These are phyloP conservation scores for Coniochaeta sp. DNA, from an alignment of 2,329 filamentous ascomycete species.

Conservation along the genomic window DNA sequence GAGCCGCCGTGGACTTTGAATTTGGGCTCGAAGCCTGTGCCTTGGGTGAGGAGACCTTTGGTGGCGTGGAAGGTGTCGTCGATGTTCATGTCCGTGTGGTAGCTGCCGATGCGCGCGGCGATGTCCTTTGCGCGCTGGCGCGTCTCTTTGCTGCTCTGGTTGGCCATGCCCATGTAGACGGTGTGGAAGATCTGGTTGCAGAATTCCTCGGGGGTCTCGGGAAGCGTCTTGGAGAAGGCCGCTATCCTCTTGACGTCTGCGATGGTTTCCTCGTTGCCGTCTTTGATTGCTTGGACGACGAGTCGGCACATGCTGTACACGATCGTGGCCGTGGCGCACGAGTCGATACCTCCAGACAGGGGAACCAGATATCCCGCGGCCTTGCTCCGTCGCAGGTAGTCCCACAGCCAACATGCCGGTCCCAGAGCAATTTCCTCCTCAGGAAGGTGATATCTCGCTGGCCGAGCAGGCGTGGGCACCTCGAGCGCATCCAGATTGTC, in stretches of 20 bases:
- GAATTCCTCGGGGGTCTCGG: slow-evolving; percentile 52
- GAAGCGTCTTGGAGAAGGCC: slow-evolving; percentile 27
- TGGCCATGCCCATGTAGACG: slow-evolving; percentile 63
- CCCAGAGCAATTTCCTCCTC: slow-evolving; percentile 58
- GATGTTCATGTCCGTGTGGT: slow-evolving; percentile 69
- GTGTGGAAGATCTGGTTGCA: slow-evolving; percentile 44
- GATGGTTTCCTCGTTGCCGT: slow-evolving; percentile 29
- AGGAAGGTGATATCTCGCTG: slow-evolving; percentile 41
- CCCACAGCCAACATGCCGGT: slow-evolving; percentile 42
- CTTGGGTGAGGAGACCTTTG: slow-evolving; percentile 40
- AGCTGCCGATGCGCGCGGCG: slow-evolving; percentile 54
- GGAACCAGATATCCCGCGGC: slow-evolving; percentile 48
- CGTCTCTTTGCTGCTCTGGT: slow-evolving; percentile 60
- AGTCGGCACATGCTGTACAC: slow-evolving; percentile 47
- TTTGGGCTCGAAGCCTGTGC: slow-evolving; percentile 45
- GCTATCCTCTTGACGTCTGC: slow-evolving; percentile 29
- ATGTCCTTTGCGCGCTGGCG: slow-evolving; percentile 58
- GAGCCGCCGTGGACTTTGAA: slow-evolving; percentile 59
- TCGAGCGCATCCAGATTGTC: slow-evolving; percentile 19
- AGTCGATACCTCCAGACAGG: slow-evolving; percentile 53
- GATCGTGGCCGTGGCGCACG: slow-evolving; percentile 37
- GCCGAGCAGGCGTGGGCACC: slow-evolving; percentile 42
- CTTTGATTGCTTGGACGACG: slow-evolving; percentile 44
- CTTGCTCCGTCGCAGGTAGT: slow-evolving; percentile 44
- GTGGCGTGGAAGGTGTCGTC: slow-evolving; percentile 48